These are phyloP conservation scores for Meira miltonrushii DNA, from an alignment of 1,284 basidiomycete species.

Conservation along the genomic window DNA sequence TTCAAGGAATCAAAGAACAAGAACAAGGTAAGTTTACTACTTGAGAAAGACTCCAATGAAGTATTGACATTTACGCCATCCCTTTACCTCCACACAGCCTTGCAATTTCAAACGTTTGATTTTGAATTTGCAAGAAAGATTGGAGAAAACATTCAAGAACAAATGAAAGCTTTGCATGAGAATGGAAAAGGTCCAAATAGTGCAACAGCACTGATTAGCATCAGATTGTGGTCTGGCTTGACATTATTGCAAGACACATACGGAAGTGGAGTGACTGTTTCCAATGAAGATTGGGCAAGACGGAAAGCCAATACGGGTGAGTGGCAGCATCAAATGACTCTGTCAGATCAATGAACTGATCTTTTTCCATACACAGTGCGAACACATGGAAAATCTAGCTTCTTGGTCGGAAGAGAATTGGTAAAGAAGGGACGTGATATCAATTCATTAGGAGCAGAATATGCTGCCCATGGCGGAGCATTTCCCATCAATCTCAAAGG, in stretches of 20 bases:
- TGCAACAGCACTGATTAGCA: constrained; percentile 28
- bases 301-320: constrained; percentile 30
- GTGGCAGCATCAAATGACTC: background rate
- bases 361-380: background rate
- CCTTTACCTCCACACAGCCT: too few relatives aligned
- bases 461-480: constrained; percentile 33
- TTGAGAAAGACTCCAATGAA: too few relatives aligned
- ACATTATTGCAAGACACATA: constrained; percentile 25
- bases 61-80: too few relatives aligned
- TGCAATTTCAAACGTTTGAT: background rate
- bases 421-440: constrained; percentile 21
- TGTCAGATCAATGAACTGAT: background rate
- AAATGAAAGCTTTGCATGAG: too few relatives aligned
- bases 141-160: background rate
- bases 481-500: constrained; percentile 23
- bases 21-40: too few relatives aligned
- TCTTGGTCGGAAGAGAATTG: constrained; percentile 22
- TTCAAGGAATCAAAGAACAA: too few relatives aligned
- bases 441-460: constrained; percentile 27
- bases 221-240: constrained; percentile 27
- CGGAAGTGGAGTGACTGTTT: constrained; percentile 20
- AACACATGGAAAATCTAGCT: constrained; percentile 21
- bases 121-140: constrained; percentile 1
- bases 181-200: background rate
- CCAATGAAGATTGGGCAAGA: constrained; percentile 34